phyloP scores from a whole-genome alignment of 306 rosid species.

The Fragaria nilgerrensis region DNA sequence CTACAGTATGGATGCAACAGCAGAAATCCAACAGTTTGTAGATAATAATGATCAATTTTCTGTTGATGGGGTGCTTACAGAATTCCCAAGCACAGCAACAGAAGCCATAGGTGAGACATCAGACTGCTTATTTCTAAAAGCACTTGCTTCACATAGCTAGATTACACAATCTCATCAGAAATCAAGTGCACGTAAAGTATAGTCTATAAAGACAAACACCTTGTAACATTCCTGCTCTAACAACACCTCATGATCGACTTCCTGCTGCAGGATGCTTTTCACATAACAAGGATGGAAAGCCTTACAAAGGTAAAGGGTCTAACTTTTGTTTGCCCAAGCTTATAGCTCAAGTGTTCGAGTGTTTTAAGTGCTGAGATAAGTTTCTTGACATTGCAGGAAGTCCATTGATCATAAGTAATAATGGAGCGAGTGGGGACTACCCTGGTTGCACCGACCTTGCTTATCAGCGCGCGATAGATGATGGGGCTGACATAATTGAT shows the following conservation, averaged over 20 bases:
- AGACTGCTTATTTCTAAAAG: neutral
- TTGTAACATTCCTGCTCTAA: conserved; percentile 14
- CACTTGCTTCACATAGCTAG: neutral
- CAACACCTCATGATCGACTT: conserved; percentile 12
- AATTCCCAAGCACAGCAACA: conserved; percentile 69
- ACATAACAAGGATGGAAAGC: conserved; percentile 32
- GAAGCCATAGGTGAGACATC: conserved; percentile 68
- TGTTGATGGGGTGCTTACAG: conserved; percentile 85
- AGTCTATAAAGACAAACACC: neutral
- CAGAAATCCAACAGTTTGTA: conserved; percentile 68
- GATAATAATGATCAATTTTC: conserved; percentile 46
- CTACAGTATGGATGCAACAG: conserved; percentile 63
- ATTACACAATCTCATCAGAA: neutral
- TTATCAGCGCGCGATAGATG: conserved; percentile 66
- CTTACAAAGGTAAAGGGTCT: conserved; percentile 44
- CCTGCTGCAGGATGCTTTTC: conserved; percentile 70
- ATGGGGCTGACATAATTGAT: conserved; percentile 81
- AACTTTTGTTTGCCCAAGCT: conserved; percentile 5
- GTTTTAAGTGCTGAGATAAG: neutral
- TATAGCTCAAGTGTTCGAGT: neutral
- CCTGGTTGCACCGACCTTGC: conserved; percentile 90
- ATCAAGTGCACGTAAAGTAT: neutral
- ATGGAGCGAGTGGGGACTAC: conserved; percentile 81
- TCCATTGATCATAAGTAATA: conserved; percentile 58
- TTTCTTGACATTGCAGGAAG: conserved; percentile 37